These are phyloP conservation scores for Teunomyces panamensis DNA, from an alignment of 805 yeast species.

Conservation along the genomic window DNA sequence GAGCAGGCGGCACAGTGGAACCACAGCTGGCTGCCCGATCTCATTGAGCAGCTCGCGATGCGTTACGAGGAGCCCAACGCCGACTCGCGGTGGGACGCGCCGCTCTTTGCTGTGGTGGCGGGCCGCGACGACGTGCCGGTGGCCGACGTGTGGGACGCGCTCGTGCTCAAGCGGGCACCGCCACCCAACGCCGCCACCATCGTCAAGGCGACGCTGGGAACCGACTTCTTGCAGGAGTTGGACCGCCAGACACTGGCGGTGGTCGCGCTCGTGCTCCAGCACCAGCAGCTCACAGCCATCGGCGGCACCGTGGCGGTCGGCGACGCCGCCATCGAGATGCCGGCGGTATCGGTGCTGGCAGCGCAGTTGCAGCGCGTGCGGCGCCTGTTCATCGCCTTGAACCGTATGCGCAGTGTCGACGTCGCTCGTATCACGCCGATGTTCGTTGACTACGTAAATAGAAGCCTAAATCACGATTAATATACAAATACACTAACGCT, in stretches of 20 bases:
- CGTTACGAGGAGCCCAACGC: conserved; percentile 93
- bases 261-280: conserved; percentile 57
- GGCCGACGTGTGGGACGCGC: conserved; percentile 63
- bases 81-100: conserved; percentile 89
- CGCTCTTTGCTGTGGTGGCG: conserved; percentile 67
- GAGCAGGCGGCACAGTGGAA: conserved; percentile 68
- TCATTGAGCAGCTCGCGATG: conserved; percentile 68
- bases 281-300: conserved; percentile 50
- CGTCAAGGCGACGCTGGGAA: conserved; percentile 73
- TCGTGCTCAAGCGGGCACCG: conserved; percentile 59
- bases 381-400: conserved; percentile 77
- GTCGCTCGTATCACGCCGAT: conserved; percentile 61
- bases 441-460: conserved; percentile 75
- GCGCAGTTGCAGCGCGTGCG: conserved; percentile 82
- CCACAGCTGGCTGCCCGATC: conserved; percentile 61
- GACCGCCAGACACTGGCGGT: conserved; percentile 70
- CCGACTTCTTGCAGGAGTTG: conserved; percentile 72
- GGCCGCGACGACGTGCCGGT: conserved; percentile 56
- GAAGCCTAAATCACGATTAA: conserved; percentile 46
- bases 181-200: conserved; percentile 85
- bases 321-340: conserved; percentile 55
- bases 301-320: conserved; percentile 53
- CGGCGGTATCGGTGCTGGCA: conserved; percentile 56
- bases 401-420: conserved; percentile 75
- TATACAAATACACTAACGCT: conserved; percentile 30